These are phyloP conservation scores for Coemansia sp. DNA, from an alignment of 192 early-diverging fungal species.

Conservation along the genomic window DNA sequence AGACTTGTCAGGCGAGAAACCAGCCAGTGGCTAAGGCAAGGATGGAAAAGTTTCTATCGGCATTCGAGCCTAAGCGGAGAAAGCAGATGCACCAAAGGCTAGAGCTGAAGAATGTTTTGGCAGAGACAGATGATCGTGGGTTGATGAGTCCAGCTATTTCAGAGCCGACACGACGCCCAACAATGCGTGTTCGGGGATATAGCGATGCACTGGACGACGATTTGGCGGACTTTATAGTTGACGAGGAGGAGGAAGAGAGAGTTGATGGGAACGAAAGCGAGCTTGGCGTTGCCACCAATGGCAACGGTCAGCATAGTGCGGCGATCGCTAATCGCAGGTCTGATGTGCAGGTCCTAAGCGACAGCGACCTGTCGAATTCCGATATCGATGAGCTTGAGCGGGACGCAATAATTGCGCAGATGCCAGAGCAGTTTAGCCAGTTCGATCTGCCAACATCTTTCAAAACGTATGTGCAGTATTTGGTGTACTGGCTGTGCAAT, in stretches of 20 bases:
- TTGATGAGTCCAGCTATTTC: not conserved
- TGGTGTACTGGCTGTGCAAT: constrained; percentile 53
- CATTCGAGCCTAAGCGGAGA: constrained; percentile 26
- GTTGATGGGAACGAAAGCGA: not conserved
- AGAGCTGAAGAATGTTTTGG: not conserved
- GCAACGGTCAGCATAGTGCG: not conserved
- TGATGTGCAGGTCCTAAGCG: not conserved
- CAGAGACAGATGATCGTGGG: not conserved
- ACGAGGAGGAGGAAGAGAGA: constrained; percentile 31
- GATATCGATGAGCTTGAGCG: not conserved
- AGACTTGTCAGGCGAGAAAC: not conserved
- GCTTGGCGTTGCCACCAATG: not conserved
- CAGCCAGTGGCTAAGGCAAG: not conserved
- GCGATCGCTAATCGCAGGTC: not conserved
- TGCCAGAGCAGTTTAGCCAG: constrained; percentile 49
- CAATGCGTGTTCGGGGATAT: constrained; percentile 16
- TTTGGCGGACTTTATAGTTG: constrained; percentile 47
- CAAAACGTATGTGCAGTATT: constrained; percentile 46
- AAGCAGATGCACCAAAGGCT: constrained; percentile 19
- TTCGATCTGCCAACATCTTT: constrained; percentile 45
- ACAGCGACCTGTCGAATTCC: not conserved
- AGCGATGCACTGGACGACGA: constrained; percentile 37
- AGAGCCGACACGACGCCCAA: not conserved
- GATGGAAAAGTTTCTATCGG: constrained; percentile 17
- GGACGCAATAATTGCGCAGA: constrained; percentile 9